phyloP scores from a whole-genome alignment of 371 early-diverging fungal genomes.

The Syncephalastrum contaminatum region DNA sequence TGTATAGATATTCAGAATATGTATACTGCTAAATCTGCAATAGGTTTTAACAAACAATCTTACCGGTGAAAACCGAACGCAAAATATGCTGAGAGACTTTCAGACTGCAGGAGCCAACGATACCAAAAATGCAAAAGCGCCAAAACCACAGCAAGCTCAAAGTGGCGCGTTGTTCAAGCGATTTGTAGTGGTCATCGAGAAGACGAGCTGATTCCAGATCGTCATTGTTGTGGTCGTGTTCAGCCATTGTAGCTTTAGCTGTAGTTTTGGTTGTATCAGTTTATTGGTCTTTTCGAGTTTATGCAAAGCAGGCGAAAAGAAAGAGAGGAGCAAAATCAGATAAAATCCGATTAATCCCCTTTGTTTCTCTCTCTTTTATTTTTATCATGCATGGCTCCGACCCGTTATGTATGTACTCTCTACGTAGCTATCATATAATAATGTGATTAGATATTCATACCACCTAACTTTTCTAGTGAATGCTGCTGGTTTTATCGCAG shows the following conservation, averaged over 20 bases:
- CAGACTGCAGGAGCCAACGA: constrained; percentile 45
- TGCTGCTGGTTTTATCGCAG: constrained; percentile 23
- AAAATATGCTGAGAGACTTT: constrained; percentile 26
- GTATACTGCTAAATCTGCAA: too few species aligned
- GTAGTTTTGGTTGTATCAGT: neutral
- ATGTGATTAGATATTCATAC: neutral
- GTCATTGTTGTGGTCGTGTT: neutral
- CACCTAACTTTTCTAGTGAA: neutral
- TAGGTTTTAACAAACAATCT: too few species aligned
- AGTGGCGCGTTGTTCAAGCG: neutral
- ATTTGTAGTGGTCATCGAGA: neutral
- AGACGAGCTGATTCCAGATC: constrained; percentile 8
- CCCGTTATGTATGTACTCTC: too few species aligned
- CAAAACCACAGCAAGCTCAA: constrained; percentile 23
- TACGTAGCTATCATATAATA: neutral
- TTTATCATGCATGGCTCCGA: too few species aligned
- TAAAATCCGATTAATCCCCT: too few species aligned
- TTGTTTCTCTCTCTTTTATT: too few species aligned
- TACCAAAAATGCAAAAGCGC: constrained; percentile 36
- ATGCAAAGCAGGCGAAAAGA: neutral
- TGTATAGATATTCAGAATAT: neutral
- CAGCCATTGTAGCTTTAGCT: constrained; percentile 1
- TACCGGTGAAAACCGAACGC: neutral
- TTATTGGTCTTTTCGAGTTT: neutral
- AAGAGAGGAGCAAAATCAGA: too few species aligned